Base-by-base conservation (phyloP, 2,329 filamentous ascomycete species). In the Sporothrix mexicana region DNA sequence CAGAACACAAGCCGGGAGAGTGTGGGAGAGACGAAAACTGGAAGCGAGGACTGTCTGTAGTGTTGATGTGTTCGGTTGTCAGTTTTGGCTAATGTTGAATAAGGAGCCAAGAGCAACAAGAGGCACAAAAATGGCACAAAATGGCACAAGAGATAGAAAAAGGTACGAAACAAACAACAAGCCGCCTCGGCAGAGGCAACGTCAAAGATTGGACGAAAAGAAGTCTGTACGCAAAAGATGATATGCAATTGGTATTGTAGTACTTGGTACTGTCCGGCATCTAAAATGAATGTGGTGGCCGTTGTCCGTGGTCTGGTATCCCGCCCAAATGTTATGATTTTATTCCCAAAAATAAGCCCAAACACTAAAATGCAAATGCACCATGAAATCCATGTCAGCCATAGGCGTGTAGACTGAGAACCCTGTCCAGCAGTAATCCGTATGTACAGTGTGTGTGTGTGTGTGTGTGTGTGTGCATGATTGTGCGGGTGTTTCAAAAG, bases 351-450 rank as follows among this genome's bases (percentile, higher is more conserved):
- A 30, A 36, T 5, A 36, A 36, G 7, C 30, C 30, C 30, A 36
- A 36, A 36, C 5, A 36, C 4, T 6, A 36, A 36, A 36, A 36
- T 36, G 30, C 30, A 36, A 36, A 36, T 36, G 30, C 30, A 36
- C 30, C 30, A 36, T 36, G 5, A 36, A 36, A 10, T 43, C 30
- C 59, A 20, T 49, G 43, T 23, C 43, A 47, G 45, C 51, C 45
- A 23, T 36, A 45, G 23, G 43, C 51, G 15, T 36, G 2, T 67
- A 9, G 25, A 51, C 45, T 51, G 41, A 66, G 61, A 67, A 67
- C 43, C 64, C 64, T 67, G 47, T 49, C 43, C 64, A 67, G 47
- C 47, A 66, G 45, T 51, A 36, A 67, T 49, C 45, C 64, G 13
- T 30, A 66, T 66, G n/a, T 64, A 64, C 36, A 64, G 17, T 45